Evolutionary conservation across 768 basidiomycete species (phyloP).

Genomic region (Tulasnella sp.): DNA sequence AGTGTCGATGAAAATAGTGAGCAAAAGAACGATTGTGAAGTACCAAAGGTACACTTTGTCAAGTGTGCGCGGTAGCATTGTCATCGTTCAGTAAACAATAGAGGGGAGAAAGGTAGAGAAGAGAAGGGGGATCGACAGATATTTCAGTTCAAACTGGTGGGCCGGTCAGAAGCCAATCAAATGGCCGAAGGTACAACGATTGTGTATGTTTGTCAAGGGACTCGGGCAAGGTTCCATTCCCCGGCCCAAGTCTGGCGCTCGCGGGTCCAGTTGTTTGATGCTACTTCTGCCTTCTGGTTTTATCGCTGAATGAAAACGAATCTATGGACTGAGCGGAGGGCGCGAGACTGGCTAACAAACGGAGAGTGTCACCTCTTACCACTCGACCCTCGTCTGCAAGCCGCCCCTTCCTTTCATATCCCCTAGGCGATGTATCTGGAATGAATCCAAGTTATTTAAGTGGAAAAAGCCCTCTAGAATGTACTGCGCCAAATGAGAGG

Average conservation of each 20-base stretch:
- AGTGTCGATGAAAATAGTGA: background rate
- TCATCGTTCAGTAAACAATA: background rate
- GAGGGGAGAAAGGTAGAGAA: background rate
- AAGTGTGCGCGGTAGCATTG: background rate
- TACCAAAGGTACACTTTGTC: conserved; percentile 12
- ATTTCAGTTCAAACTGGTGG: background rate
- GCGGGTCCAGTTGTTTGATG: too few relatives aligned
- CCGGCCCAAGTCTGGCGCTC: too few relatives aligned
- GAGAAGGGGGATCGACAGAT: background rate
- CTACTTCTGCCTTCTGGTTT: too few relatives aligned
- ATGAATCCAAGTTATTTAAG: background rate
- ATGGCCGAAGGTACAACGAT: too few relatives aligned
- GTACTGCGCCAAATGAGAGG: background rate
- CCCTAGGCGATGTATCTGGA: background rate
- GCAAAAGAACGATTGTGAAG: background rate
- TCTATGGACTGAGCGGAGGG: background rate
- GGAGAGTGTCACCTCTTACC: background rate
- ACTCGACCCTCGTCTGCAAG: background rate
- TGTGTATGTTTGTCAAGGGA: too few relatives aligned
- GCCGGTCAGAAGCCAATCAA: background rate
- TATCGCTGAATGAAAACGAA: background rate
- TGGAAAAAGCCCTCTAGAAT: background rate
- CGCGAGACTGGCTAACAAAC: too few relatives aligned
- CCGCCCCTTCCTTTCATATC: background rate
- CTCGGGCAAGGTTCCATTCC: too few relatives aligned